Evolutionary conservation across 139 green algal species (phyloP), one percentile per base, ranked within the genome.

Genomic region (Micromonas commoda): DNA sequence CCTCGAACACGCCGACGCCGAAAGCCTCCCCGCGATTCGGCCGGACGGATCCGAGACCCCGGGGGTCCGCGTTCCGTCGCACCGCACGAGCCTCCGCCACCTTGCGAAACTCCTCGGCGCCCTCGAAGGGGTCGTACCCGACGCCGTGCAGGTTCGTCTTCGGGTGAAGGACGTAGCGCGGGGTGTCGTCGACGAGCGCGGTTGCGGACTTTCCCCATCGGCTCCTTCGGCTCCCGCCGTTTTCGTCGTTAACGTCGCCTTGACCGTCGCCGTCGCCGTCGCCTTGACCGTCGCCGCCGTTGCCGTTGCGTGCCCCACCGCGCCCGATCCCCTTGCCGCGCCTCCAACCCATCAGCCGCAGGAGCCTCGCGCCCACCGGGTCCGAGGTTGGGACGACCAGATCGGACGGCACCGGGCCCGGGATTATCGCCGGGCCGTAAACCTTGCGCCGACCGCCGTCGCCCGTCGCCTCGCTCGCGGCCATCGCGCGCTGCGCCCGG

Each of bases 91-190:
- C 16, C 38, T 71, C 32, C 81, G 90, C 92, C 2, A 80, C 76
- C 4, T 37, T n/a, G 13, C 91, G 80, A 77, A 98, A 97, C 64
- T 95, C 92, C 71, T 93, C 88, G 0, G 94, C 91, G 4, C 85
- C 90, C 70, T 87, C 86, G 82, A 92, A 97, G 0, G 93, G 92
- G 81, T 98, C 92, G 82, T 87, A 97, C 0, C 93, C 94, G n/a
- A 98, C 71, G 37, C 94, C 94, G 70, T 94, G 84, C 16, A 84
- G 28, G 77, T 97, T 90, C 2, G 79, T 78, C 85, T 98, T 98
- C 0, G 91, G 89, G 4, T 90, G 63, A 63, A 92, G 68, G 13
- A 91, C 80, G 73, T 91, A 95, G 35, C 0, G 79, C 83, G 1
- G 87, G 89, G 84, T 24, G 23, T 96, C 93, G 34, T 94, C 87